A percentile compares a stretch with the other conserved stretches of the same genome.
phyloP scores from a whole-genome alignment of 2,329 filamentous ascomycete species.

The Cladophialophora bantiana region DNA sequence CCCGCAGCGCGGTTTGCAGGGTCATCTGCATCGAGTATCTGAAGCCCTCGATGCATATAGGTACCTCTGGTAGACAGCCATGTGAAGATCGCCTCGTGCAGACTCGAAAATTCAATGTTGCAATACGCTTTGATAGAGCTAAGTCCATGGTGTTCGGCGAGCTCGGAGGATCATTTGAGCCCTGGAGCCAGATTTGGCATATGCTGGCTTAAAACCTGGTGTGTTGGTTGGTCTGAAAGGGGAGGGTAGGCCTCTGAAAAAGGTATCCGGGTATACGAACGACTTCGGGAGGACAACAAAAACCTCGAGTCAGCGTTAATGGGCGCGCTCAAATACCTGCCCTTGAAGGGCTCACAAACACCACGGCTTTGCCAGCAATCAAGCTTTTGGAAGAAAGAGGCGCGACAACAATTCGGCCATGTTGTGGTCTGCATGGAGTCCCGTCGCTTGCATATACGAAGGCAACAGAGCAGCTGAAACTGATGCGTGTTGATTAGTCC shows the following conservation, averaged over 20 bases:
- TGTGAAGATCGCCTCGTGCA: slow-evolving; percentile 20
- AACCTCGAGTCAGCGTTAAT: not conserved
- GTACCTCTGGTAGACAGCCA: slow-evolving; percentile 11
- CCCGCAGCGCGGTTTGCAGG: slow-evolving; percentile 21
- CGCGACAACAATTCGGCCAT: not conserved
- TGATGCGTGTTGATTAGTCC: not conserved
- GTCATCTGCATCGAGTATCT: slow-evolving; percentile 26
- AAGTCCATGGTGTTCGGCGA: slow-evolving; percentile 22
- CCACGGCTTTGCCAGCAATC: not conserved
- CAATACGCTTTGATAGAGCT: slow-evolving; percentile 25
- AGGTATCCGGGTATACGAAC: not conserved
- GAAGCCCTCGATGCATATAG: slow-evolving; percentile 19
- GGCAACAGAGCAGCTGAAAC: not conserved
- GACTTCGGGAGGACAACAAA: not conserved
- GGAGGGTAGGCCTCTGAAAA: slow-evolving; percentile 21
- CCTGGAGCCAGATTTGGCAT: slow-evolving; percentile 17
- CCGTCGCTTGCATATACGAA: slow-evolving; percentile 3
- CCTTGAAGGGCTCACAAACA: not conserved
- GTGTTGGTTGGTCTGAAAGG: slow-evolving; percentile 26
- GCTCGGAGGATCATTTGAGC: slow-evolving; percentile 21
- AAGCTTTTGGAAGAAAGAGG: not conserved
- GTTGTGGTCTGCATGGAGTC: not conserved
- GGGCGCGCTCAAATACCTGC: too few relatives aligned
- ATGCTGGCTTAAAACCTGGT: slow-evolving; percentile 23
- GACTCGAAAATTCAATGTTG: slow-evolving; percentile 25